A percentile compares a stretch with the other conserved stretches of the same genome.
Evolutionary conservation across 805 yeast genomes (phyloP).

Genomic region (Candida berthetii): DNA sequence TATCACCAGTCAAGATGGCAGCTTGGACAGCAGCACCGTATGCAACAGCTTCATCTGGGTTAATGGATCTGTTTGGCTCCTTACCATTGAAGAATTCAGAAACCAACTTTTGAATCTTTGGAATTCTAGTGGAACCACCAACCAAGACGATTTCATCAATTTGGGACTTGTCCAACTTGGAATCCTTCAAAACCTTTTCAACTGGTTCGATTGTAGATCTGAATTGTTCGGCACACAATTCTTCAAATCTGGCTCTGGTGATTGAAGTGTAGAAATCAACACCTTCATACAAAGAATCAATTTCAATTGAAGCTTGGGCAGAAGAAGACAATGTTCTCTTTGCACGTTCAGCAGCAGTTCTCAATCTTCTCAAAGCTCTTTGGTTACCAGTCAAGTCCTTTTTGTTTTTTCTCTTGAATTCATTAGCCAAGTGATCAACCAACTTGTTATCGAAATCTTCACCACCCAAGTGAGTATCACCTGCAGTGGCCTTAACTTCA

Average conservation of each 20-base stretch:
- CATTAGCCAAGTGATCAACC: conserved; percentile 87
- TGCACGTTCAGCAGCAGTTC: conserved; percentile 99
- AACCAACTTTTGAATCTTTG: conserved; percentile 94
- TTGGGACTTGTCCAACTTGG: conserved; percentile 88
- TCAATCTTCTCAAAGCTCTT: conserved; percentile 96
- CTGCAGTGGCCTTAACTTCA: conserved; percentile 90
- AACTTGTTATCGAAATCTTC: conserved; percentile 97
- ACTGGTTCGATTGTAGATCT: conserved; percentile 95
- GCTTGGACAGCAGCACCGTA: conserved; percentile 99
- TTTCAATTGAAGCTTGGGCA: conserved; percentile 94
- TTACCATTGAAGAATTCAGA: conserved; percentile 98
- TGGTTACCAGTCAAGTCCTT: conserved; percentile 89
- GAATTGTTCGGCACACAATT: conserved; percentile 92
- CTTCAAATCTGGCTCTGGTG: conserved; percentile 99
- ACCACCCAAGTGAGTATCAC: conserved; percentile 93
- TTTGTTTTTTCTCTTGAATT: conserved; percentile 97
- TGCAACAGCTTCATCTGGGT: conserved; percentile 99
- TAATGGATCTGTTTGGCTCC: conserved; percentile 96
- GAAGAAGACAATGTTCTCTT: conserved; percentile 97
- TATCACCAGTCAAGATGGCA: conserved; percentile 95
- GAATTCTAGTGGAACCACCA: conserved; percentile 99
- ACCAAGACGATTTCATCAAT: conserved; percentile 94
- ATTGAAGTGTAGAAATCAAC: conserved; percentile 95
- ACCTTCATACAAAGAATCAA: conserved; percentile 95
- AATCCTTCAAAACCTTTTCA: conserved; percentile 90